Conservation (phyloP, 2,329 filamentous ascomycete species). For the Fulvia fulva region DNA sequence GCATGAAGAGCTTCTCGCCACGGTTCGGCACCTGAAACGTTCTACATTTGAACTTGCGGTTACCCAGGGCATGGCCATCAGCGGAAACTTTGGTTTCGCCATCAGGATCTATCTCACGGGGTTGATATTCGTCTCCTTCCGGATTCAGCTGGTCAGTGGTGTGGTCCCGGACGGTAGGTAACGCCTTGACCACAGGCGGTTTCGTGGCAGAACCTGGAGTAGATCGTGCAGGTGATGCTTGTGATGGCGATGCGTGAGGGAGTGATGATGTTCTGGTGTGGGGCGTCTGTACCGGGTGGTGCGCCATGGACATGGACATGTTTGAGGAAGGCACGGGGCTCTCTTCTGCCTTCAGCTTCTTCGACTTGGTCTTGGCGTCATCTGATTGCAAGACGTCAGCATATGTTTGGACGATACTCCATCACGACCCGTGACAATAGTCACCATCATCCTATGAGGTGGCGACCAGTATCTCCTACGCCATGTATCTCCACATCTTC, state of each 20-base stretch:
- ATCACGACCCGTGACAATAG: not conserved
- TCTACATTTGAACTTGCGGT: conserved; percentile 83
- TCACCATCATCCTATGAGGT: not conserved
- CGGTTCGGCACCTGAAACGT: conserved; percentile 90
- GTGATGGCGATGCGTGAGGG: conserved; percentile 53
- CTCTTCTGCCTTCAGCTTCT: conserved; percentile 27
- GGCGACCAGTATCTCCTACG: not conserved
- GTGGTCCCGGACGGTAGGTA: conserved; percentile 93
- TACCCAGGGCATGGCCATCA: conserved; percentile 76
- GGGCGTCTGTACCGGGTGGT: conserved; percentile 48
- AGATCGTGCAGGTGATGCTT: conserved; percentile 66
- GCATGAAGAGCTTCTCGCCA: conserved; percentile 94
- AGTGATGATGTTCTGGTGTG: conserved; percentile 50
- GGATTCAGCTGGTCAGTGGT: conserved; percentile 91
- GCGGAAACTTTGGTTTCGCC: conserved; percentile 90
- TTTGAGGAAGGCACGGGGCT: conserved; percentile 22
- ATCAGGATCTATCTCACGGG: conserved; percentile 85
- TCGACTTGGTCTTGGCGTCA: conserved; percentile 40
- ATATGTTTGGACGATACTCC: conserved; percentile 1
- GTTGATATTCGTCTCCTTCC: conserved; percentile 89
- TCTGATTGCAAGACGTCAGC: conserved; percentile 34
- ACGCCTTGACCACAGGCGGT: conserved; percentile 75
- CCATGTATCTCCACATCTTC: conserved; percentile 1
- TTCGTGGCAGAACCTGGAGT: conserved; percentile 65
- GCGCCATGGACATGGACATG: conserved; percentile 43